phyloP scores from a whole-genome alignment of 1,284 basidiomycete species.

The Ceratobasidium sp. region DNA sequence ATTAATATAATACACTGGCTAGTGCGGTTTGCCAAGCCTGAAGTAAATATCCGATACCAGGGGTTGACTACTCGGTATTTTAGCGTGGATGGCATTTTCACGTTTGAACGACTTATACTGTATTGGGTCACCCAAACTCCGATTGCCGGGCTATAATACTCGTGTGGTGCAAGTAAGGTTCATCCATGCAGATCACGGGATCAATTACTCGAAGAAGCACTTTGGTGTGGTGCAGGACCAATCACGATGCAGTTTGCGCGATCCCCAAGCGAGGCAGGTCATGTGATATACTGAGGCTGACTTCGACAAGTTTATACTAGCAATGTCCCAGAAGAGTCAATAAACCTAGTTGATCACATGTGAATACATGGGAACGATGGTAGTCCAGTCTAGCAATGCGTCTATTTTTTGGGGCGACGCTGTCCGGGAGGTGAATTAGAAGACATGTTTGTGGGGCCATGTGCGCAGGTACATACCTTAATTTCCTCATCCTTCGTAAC shows the following conservation, averaged over 20 bases:
- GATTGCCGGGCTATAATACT: too few relatives aligned
- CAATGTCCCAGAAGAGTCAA: not conserved
- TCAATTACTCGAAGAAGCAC: not conserved
- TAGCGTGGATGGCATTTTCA: not conserved
- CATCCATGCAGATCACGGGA: slow-evolving; percentile 11
- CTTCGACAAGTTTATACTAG: not conserved
- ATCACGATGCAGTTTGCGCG: not conserved
- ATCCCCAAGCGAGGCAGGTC: not conserved
- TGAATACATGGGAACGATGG: not conserved
- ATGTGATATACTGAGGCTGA: not conserved
- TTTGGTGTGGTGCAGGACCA: not conserved
- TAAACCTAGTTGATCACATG: not conserved
- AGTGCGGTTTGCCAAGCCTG: too few relatives aligned
- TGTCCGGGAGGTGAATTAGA: too few relatives aligned
- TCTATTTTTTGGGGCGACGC: slow-evolving; percentile 39
- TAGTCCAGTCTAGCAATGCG: not conserved
- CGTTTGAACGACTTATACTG: too few relatives aligned
- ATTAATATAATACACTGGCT: too few relatives aligned
- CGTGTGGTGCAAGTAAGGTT: slow-evolving; percentile 9
- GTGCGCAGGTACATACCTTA: slow-evolving; percentile 50
- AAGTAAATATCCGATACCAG: too few relatives aligned
- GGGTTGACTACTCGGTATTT: not conserved
- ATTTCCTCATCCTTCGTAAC: slow-evolving; percentile 89
- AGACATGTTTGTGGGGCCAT: not conserved
- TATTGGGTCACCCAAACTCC: not conserved